Base-by-base conservation (phyloP, 768 basidiomycete genomes). In the Ramaria sp. region DNA sequence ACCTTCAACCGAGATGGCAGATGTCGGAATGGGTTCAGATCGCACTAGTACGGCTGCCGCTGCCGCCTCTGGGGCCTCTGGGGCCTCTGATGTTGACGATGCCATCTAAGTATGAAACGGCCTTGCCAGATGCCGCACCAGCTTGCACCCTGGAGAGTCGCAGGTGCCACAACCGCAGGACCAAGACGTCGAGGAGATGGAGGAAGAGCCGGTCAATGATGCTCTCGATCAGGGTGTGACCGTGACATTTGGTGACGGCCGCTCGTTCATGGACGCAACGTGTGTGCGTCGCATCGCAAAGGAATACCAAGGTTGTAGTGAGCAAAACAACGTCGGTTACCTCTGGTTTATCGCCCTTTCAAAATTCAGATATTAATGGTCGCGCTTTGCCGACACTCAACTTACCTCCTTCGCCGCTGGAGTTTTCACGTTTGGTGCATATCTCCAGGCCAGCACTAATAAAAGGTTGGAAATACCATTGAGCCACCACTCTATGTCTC, bases 11-110 rank as follows among this genome's bases (percentile, higher is more conserved):
- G 86, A 72, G 13, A 88, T 69, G 0, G 86, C 80, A 38, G 78
- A 72, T 17, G 76, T 73, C 4, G 86, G 77, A 30, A 93, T 68
- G 13, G 88, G 82, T 27, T 82, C 86, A 5, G 90, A 92, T 43
- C 77, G 81, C 64, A 83, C 79, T 33, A 94, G 71, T 20, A 94
- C 79, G n/a, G 88, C 88, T 11, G 83, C 81, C 55, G 89, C 81
- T 19, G 84, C 87, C 37, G 62, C 75, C 30, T 68, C 57, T 7
- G 89, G 89, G 15, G 62, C 75, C 30, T 68, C 57, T 7, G 89
- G 89, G 15, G 43, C 43, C 9, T 13, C 7, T 43, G 17, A 22
- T 19, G 42, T n/a, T 43, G 17, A 22, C 20, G 42, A 43, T 9
- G 42, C 17, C 42, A 43, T 43, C n/a, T n/a, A n/a, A n/a, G n/a